Evolutionary conservation across 1,284 basidiomycete genomes (phyloP).

Genomic region (Ganoderma leucocontextum): DNA sequence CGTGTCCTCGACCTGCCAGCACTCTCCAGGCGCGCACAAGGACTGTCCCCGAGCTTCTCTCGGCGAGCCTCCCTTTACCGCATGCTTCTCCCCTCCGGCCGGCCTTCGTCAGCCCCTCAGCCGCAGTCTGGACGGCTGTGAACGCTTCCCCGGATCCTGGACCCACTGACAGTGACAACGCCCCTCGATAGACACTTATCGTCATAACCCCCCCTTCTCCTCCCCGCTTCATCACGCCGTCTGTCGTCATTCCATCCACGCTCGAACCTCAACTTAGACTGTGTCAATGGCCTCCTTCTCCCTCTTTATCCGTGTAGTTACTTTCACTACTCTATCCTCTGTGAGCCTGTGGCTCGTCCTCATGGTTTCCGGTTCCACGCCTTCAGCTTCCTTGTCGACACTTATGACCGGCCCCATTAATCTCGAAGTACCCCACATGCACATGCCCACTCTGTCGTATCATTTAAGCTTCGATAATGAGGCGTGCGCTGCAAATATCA

Average conservation of each 20-base stretch:
- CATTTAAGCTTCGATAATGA: conserved; percentile 1
- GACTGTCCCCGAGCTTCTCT: conserved; percentile 28
- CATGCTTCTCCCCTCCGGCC: conserved; percentile 20
- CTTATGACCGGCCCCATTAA: not conserved
- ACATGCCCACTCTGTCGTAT: not conserved
- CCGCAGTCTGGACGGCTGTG: conserved; percentile 18
- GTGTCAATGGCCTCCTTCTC: not conserved
- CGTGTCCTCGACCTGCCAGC: conserved; percentile 11
- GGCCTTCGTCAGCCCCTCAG: conserved; percentile 8
- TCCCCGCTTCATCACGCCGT: not conserved
- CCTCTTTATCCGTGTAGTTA: not conserved
- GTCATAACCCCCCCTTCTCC: not conserved
- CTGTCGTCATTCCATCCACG: not conserved
- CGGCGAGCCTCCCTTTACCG: conserved; percentile 16
- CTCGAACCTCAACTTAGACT: not conserved
- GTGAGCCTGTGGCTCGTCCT: not conserved
- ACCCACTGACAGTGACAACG: not conserved
- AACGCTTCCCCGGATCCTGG: conserved; percentile 11
- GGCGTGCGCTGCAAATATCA: not conserved
- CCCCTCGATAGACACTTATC: conserved; percentile 1
- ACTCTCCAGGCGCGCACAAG: conserved; percentile 11
- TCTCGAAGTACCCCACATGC: not conserved
- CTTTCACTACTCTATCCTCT: not conserved
- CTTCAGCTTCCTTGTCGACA: not conserved
- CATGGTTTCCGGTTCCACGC: not conserved